These are phyloP conservation scores for Cryptococcus amylolentus DNA, from an alignment of 1,284 basidiomycete genomes.

Conservation along the genomic window DNA sequence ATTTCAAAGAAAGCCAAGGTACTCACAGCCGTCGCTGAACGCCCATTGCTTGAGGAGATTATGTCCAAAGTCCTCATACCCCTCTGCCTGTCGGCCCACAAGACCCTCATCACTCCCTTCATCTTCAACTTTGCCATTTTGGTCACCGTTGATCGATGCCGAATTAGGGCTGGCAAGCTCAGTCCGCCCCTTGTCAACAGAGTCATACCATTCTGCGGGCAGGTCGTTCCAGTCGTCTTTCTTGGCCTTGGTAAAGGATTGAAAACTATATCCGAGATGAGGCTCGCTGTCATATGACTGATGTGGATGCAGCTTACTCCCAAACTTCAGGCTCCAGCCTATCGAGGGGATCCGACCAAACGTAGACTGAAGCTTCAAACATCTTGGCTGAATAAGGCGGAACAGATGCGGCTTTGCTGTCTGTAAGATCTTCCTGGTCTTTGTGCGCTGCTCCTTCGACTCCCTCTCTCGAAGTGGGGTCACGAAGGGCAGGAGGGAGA, in stretches of 20 bases:
- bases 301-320: conserved; percentile 58
- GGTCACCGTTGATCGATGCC: background rate
- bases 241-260: conserved; percentile 36
- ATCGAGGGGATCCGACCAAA: conserved; percentile 57
- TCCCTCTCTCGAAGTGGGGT: background rate
- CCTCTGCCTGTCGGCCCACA: conserved; percentile 23
- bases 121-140: background rate
- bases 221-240: conserved; percentile 32
- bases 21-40: conserved; percentile 56
- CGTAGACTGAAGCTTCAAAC: conserved; percentile 61
- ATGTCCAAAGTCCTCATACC: conserved; percentile 57
- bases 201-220: conserved; percentile 30
- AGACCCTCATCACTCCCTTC: conserved; percentile 22
- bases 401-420: no score
- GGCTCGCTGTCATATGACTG: background rate
- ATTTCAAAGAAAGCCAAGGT: background rate
- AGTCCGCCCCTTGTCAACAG: background rate
- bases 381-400: background rate
- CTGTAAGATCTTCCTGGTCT: no score
- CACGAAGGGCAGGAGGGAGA: background rate
- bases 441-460: background rate
- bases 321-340: conserved; percentile 62
- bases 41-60: conserved; percentile 59
- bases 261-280: conserved; percentile 21
- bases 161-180: background rate